Base-by-base conservation (phyloP, 805 yeast genomes). In the Citeromyces matritensis region DNA sequence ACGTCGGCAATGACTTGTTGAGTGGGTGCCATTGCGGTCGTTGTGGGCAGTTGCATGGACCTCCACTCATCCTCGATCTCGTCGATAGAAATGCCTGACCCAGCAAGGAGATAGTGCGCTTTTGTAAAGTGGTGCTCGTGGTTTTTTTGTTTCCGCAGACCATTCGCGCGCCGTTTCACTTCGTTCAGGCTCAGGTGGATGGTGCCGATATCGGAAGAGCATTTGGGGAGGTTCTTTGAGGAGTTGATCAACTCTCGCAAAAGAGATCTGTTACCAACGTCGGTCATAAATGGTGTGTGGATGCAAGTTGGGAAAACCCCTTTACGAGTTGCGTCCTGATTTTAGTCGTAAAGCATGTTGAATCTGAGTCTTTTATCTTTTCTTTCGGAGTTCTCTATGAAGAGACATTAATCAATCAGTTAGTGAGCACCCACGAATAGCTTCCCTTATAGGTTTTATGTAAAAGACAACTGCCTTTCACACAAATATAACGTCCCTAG, bases 51-150 rank as follows among this genome's bases (percentile, higher is more conserved):
- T 27, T 57, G 53, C 35, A 65, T 48, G 25, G 65, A 41, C 31
- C 63, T 60, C 35, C 77, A 52, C 30, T 73, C 76, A 23, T 54
- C 55, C 40, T 81, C 85, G 26, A 86, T 73, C 35, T 83, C 91
- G 42, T 83, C 94, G 31, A 88, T 76, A 27, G 82, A 73, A 32
- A 85, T 68, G 1, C 96, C 96, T 45, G 88, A 78, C 1, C 86
- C 81, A 5, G 95, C 95, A 28, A 88, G 58, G 26, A 91, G 57
- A 49, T 91, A 91, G 47, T 91, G 97, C 2, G 82, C 91, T 43
- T 73, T 76, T 3, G 84, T 76, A 44, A 57, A 65, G 4, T 60
- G 62, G 27, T 56, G 51, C 7, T 44, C 41, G 28, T 58, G 57
- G 9, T 48, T 43, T 12, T 47, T 47, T 24, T 60, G 64, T 35